Percentiles rank a stretch among this genome's conserved stretches.
phyloP scores from a whole-genome alignment of 1,139 yeast genomes.

The Sugiyamaella grinbergsii region DNA sequence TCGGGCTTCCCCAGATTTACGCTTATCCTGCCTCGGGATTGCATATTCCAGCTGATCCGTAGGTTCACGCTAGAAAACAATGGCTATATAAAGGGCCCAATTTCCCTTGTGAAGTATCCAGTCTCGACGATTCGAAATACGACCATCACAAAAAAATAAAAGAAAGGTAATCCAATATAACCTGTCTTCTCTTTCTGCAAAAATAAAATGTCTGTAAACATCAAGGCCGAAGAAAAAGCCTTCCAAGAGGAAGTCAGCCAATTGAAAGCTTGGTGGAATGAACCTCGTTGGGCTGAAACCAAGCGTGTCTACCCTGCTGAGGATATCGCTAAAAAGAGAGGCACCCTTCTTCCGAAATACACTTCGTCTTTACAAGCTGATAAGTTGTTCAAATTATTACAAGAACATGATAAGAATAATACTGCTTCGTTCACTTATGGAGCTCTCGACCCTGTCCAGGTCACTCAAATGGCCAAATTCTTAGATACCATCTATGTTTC shows the following conservation, averaged over 20 bases:
- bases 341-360: slow-evolving; percentile 65
- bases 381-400: slow-evolving; percentile 69
- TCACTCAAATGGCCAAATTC: slow-evolving; percentile 94
- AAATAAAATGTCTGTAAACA: slow-evolving; percentile 12
- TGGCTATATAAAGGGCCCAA: slow-evolving; percentile 3
- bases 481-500: slow-evolving; percentile 91
- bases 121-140: no score
- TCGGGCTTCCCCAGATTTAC: slow-evolving; percentile 23
- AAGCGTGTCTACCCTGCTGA: slow-evolving; percentile 87
- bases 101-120: slow-evolving; percentile 1
- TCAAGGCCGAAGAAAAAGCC: slow-evolving; percentile 54
- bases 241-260: slow-evolving; percentile 72
- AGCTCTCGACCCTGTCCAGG: slow-evolving; percentile 94
- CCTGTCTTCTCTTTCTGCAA: no score
- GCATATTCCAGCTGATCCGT: slow-evolving; percentile 2
- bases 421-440: slow-evolving; percentile 92
- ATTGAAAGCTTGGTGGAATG: slow-evolving; percentile 86
- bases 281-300: slow-evolving; percentile 87
- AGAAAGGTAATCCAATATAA: no score
- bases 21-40: slow-evolving; percentile 15
- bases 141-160: no score
- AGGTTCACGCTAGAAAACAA: background rate
- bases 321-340: slow-evolving; percentile 88
- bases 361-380: slow-evolving; percentile 84
- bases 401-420: slow-evolving; percentile 70